Base-by-base conservation (phyloP, 2,329 filamentous ascomycete species). In the Cordyceps sp. region DNA sequence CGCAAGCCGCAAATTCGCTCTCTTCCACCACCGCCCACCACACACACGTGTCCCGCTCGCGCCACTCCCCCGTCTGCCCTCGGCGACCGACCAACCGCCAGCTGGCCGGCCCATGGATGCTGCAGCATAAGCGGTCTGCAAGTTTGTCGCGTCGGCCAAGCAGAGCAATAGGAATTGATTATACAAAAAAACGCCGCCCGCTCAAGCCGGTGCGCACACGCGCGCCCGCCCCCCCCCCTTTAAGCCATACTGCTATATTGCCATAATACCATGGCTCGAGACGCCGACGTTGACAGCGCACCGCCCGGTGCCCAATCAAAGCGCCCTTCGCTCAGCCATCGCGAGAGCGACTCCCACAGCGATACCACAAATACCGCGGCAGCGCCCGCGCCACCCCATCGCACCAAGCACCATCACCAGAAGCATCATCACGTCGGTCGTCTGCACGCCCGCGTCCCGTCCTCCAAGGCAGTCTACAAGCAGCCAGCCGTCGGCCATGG, bases 291-390 rank as follows among this genome's bases (percentile, higher is more conserved):
- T 43, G 58, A 64, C 50, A 61, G 59, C 53, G 52, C 58, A 52
- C 55, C 59, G 42, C 50, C 55, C 41, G 50, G 52, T 48, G 53
- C 55, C 65, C 65, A 69, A 69, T 69, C 64, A 69, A 69, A 67
- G 55, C 60, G 61, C 18, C 57, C 62, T 45, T 41, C 53, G 33
- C 49, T 52, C 46, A 46, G 39, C 42, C 49, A 51, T 36, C 50
- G 48, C 42, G 49, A 55, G 38, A 53, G 50, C 44, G 47, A 52
- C 40, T 42, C 50, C 20, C 45, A 54, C 32, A 52, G 46, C 42
- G 51, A 49, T 26, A 39, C 39, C 38, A 42, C 42, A 33, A 40
- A 41, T 37, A 42, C 38, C 34, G 33, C 43, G 15, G 42, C 35
- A 16, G 35, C 33, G 30, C 37, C 40, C 22, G 33, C 41, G 30